These are phyloP conservation scores for Rhizophagus prolifer DNA, from an alignment of 192 early-diverging fungal species.

Conservation along the genomic window DNA sequence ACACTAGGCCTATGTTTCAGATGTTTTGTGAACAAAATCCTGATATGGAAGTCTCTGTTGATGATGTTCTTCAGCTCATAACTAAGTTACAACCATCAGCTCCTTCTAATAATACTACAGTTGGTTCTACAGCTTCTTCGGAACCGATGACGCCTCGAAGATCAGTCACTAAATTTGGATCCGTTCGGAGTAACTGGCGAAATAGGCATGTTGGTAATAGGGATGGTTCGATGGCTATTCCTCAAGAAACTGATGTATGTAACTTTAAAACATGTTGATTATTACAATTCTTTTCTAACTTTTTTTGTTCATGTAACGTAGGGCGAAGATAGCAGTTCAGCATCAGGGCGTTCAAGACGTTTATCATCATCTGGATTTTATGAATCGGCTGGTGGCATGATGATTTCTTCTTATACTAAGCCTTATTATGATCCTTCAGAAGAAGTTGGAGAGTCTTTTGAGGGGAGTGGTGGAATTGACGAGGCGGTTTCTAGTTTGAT, in stretches of 20 bases:
- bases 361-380: neutral
- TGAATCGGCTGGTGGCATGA: neutral
- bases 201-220: slow-evolving; percentile 6
- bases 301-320: neutral
- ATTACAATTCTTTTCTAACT: neutral
- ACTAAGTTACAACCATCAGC: slow-evolving; percentile 31
- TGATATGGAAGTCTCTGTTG: slow-evolving; percentile 46
- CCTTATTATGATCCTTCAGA: neutral
- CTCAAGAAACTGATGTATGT: slow-evolving; percentile 7
- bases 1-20: slow-evolving; percentile 36
- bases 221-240: neutral
- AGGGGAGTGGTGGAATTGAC: slow-evolving; percentile 18
- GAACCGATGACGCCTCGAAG: slow-evolving; percentile 20
- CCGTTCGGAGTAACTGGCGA: slow-evolving; percentile 23
- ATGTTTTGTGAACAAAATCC: slow-evolving; percentile 35
- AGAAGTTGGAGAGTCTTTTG: neutral
- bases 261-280: neutral
- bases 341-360: neutral
- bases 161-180: slow-evolving; percentile 21
- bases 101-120: slow-evolving; percentile 25
- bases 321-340: neutral
- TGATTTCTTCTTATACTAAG: neutral
- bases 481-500: neutral
- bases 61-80: slow-evolving; percentile 44
- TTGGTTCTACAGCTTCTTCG: slow-evolving; percentile 25